A percentile compares a stretch with the other conserved stretches of the same genome.
These are phyloP conservation scores for Rhodotorula paludigena DNA, from an alignment of 768 basidiomycete species.

Conservation along the genomic window DNA sequence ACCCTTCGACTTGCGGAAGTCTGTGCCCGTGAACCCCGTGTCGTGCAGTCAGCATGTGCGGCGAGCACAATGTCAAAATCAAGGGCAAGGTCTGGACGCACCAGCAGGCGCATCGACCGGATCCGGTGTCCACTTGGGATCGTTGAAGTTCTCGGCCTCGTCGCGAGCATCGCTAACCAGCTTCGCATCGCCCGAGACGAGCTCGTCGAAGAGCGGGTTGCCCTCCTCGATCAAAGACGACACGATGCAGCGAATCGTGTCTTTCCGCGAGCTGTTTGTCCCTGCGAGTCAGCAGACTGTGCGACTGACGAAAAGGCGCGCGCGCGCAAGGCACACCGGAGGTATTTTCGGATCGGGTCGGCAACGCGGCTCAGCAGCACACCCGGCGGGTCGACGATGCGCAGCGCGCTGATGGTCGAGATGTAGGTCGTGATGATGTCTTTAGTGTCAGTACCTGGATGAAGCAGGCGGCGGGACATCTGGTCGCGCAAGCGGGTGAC, in stretches of 20 bases:
- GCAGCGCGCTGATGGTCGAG: slow-evolving; percentile 80
- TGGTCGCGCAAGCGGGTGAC: slow-evolving; percentile 19
- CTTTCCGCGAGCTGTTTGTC: slow-evolving; percentile 64
- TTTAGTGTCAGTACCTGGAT: slow-evolving; percentile 92
- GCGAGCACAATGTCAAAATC: background rate
- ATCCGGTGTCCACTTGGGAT: slow-evolving; percentile 92
- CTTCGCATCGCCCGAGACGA: background rate
- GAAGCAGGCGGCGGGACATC: slow-evolving; percentile 67
- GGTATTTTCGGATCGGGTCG: slow-evolving; percentile 81
- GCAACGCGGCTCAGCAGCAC: slow-evolving; percentile 90
- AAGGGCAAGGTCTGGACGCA: slow-evolving; percentile 47
- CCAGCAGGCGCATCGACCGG: slow-evolving; percentile 94
- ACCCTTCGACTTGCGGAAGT: slow-evolving; percentile 83
- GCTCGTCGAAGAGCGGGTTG: slow-evolving; percentile 63
- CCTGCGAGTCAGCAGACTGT: background rate
- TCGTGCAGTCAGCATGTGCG: background rate
- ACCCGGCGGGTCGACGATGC: slow-evolving; percentile 84
- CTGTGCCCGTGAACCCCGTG: slow-evolving; percentile 50
- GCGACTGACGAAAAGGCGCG: background rate
- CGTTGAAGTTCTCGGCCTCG: slow-evolving; percentile 71
- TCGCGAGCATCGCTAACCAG: slow-evolving; percentile 63
- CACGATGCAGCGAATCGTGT: slow-evolving; percentile 91
- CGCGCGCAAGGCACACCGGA: slow-evolving; percentile 56
- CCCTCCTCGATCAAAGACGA: slow-evolving; percentile 85
- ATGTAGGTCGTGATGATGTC: slow-evolving; percentile 86